Evolutionary conservation across 257 asterid species (phyloP), one percentile per base, ranked within the genome.

Genomic region (Lycium barbarum): DNA sequence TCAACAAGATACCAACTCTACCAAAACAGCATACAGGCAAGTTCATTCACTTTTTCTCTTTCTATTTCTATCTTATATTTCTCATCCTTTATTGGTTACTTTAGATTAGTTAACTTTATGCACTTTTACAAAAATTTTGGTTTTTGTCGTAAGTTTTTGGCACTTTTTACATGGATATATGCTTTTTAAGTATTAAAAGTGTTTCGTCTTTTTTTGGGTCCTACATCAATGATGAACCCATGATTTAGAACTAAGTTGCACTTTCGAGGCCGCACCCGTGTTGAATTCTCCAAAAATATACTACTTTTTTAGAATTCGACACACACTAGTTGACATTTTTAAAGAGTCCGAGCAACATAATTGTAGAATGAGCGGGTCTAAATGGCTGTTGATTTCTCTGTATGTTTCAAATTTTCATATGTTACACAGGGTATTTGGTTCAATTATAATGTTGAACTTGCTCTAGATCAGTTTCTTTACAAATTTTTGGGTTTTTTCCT

Each of bases 181-280:
- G 33, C 7, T 70, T 66, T 67, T 6, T 68, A 13, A 68, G 51
- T 68, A 26, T 26, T 26, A n/a, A 68, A 35, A 67, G 6, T 43
- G 54, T 72, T 72, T 5, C n/a, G 8, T 18, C n/a, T 35, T 43
- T 72, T 72, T 20, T 72, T 43, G 80, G 80, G 57, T 72, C 80
- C 80, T 72, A 72, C 57, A 43, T 43, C n/a, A 13, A 13, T 54
- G 15, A 14, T 13, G 58, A 54, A 54, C 76, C 5, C 26, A 36
- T 36, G 76, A 36, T 68, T 36, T 67, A 2, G 33, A 26, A 26
- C 1, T 26, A 26, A 26, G 33, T 26, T 26, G 33, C 33, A 26
- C 33, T 26, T 26, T 26, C 33, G 33, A 26, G 33, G 33, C 33
- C 33, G 33, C 33, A 26, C 0, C 33, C 33, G n/a, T 26, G 1